A percentile compares a stretch with the other conserved stretches of the same genome.
These are phyloP conservation scores for Penicillium silybi DNA, from an alignment of 495 filamentous ascomycete species.

Conservation along the genomic window DNA sequence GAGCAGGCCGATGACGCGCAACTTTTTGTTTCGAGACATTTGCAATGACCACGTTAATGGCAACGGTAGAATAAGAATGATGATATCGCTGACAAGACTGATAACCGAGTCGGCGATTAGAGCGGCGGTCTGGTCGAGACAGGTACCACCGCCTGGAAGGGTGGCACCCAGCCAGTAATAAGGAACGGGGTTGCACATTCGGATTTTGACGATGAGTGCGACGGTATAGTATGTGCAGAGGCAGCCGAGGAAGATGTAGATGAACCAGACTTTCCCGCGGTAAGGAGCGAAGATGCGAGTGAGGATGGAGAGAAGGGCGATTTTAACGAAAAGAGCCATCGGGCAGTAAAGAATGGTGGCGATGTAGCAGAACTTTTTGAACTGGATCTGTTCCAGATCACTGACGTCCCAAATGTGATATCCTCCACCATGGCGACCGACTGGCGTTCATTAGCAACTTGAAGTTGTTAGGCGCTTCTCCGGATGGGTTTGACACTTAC, in stretches of 20 bases:
- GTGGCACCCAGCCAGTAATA: constrained; percentile 16
- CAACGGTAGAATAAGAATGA: constrained; percentile 43
- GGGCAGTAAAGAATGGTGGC: constrained; percentile 47
- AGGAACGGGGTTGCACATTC: constrained; percentile 22
- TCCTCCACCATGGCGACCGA: constrained; percentile 38
- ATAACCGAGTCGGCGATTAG: constrained; percentile 47
- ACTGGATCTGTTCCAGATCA: constrained; percentile 15
- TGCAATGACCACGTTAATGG: constrained; percentile 47
- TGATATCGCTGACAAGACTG: constrained; percentile 42
- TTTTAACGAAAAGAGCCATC: constrained; percentile 43
- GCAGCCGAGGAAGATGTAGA: constrained; percentile 41
- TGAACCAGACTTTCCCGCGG: constrained; percentile 35
- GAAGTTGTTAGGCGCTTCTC: too few species aligned
- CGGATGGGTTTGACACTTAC: constrained; percentile 18
- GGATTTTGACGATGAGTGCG: constrained; percentile 25
- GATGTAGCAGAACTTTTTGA: constrained; percentile 40
- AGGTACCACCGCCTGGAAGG: constrained; percentile 16
- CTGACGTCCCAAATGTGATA: constrained; percentile 28
- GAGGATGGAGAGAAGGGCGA: constrained; percentile 46
- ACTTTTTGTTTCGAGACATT: constrained; percentile 42
- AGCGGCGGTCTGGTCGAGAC: constrained; percentile 40
- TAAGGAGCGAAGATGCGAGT: constrained; percentile 46
- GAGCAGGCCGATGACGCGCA: constrained; percentile 44
- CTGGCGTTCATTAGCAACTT: constrained; percentile 11
- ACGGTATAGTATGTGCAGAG: constrained; percentile 37